A percentile compares a stretch with the other conserved stretches of the same genome.
Conservation (phyloP, 345 rosid species). For the Aethionema arabicum region DNA sequence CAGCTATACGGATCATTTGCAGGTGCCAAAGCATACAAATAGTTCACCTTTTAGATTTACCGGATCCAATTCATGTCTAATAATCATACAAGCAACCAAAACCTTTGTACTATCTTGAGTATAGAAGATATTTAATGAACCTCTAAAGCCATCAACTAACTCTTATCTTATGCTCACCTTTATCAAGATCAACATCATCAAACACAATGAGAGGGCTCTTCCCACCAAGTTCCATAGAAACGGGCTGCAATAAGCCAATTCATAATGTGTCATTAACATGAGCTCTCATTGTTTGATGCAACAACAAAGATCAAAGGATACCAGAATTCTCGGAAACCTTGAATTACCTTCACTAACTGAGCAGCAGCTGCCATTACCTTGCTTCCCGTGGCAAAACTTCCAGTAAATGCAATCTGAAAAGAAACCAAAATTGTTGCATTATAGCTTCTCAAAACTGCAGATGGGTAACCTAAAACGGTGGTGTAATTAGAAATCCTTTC, state of each 20-base stretch:
- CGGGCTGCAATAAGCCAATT: constrained; percentile 55
- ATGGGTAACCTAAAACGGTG: background rate
- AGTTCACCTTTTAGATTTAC: background rate
- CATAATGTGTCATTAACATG: constrained; percentile 7
- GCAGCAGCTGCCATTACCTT: constrained; percentile 85
- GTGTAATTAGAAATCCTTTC: background rate
- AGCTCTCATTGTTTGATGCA: constrained; percentile 4
- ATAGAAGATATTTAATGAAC: constrained; percentile 1
- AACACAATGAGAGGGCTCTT: constrained; percentile 91
- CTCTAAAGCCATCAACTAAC: background rate
- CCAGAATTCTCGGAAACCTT: background rate
- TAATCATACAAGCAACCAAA: constrained; percentile 4
- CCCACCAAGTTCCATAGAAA: constrained; percentile 91
- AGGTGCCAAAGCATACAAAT: constrained; percentile 21
- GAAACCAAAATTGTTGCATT: constrained; percentile 7
- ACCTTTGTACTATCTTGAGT: constrained; percentile 1
- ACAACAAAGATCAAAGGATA: background rate
- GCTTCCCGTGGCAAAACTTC: constrained; percentile 87
- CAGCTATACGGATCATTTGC: constrained; percentile 52
- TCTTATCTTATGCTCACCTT: constrained; percentile 47
- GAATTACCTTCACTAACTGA: constrained; percentile 74
- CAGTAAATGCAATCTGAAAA: constrained; percentile 85
- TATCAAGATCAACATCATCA: constrained; percentile 89
- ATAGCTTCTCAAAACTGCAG: constrained; percentile 17
- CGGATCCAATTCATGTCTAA: background rate